Base-by-base conservation (phyloP, 129 eudicot species). In the Flaveria bidentis region DNA sequence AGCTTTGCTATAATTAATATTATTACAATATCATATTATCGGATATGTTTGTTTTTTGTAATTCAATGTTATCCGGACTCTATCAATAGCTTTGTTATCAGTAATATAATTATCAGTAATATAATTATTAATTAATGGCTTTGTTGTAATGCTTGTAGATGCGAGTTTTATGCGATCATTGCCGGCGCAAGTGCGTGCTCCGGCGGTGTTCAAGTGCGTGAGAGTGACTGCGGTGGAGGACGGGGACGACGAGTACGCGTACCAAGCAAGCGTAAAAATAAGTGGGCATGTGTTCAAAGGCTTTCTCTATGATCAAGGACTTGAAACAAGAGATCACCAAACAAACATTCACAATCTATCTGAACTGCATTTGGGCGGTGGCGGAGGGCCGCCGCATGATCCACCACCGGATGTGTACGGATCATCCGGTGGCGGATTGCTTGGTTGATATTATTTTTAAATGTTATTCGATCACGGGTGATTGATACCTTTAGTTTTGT, bases 211-310 rank as follows among this genome's bases (percentile, higher is more conserved):
- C 82, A 93, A 90, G 84, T 93, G 97, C 65, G 96, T 93, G 50
- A 57, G 87, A 56, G 97, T 93, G 18, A 93, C 98, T 7, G 85
- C 98, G 0, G 77, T 93, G 3, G 98, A 93, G n/a, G 97, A 93
- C 26, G 98, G 97, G 3, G 92, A 93, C 15, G 91, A 87, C 52
- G 98, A 93, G 36, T 93, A 85, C 51, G 98, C 98, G 6, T 93
- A 93, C 74, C 97, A 93, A 52, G 98, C 98, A 2, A 52, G 87
- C 16, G 98, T 93, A 1, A 87, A 75, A 56, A 93, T 93, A 0
- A 89, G 97, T 30, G 98, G 98, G 0, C 98, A 93, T 80, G 82
- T 90, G 25, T 93, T 93, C 85, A 93, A 91, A 80, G 98, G 98
- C 49, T 87, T 93, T 26, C 84, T 93, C 4, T 90, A 93, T 45